Evolutionary conservation across 768 basidiomycete species (phyloP).

Genomic region (Sporobolomyces roseus): DNA sequence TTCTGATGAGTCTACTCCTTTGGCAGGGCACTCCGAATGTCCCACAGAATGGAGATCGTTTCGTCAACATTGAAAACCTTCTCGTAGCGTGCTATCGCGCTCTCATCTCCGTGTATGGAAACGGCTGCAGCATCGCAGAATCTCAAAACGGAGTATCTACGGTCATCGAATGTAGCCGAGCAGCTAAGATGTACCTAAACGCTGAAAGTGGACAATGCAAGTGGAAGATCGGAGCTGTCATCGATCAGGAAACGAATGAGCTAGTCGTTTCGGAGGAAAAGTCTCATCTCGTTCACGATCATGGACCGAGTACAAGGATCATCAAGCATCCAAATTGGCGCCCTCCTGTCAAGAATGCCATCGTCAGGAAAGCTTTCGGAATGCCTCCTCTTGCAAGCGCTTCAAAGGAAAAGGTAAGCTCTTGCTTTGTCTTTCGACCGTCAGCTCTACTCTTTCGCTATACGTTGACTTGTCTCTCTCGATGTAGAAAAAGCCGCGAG

Average conservation of each 20-base stretch:
- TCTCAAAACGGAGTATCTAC: neutral
- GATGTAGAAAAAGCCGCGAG: neutral
- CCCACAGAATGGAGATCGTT: neutral
- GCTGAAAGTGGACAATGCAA: neutral
- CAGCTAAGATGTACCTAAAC: neutral
- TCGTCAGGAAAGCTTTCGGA: neutral
- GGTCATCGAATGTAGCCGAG: neutral
- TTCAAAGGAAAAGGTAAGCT: neutral
- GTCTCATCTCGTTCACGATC: constrained; percentile 2
- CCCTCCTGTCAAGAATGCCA: neutral
- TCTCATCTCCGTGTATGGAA: neutral
- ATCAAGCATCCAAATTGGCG: neutral
- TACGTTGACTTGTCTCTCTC: no score
- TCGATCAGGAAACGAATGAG: neutral
- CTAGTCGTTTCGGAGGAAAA: neutral
- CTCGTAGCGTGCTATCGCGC: neutral
- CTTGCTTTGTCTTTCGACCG: neutral
- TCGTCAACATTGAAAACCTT: neutral
- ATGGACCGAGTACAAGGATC: neutral
- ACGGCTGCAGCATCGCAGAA: neutral
- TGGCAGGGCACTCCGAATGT: neutral
- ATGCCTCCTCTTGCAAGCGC: neutral
- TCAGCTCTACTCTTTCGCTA: no score
- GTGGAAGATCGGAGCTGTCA: neutral
- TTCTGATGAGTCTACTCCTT: neutral